Base-by-base conservation (phyloP, 306 rosid genomes). In the Casuarina equisetifolia region DNA sequence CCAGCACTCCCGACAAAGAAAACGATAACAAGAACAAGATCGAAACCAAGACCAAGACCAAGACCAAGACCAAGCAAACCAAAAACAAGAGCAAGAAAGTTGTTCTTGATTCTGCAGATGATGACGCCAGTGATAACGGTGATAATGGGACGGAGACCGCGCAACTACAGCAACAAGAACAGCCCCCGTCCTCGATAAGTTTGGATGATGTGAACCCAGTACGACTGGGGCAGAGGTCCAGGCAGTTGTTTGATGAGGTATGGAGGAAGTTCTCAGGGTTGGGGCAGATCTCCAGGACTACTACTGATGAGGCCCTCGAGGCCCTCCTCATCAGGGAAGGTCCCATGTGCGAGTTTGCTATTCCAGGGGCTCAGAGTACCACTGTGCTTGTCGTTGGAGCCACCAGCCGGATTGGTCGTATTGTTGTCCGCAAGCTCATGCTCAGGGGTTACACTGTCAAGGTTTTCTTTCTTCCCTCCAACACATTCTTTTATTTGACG, bases 261-360 rank as follows among this genome's bases (percentile, higher is more conserved):
- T 94, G 98, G 98, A 87, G 98, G 75, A 94, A 94, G 81, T 94
- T 94, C 85, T 92, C 97, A 1, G 97, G 90, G 40, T 84, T 94
- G 62, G 98, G 98, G 17, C 98, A 94, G 88, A 94, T 94, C 39
- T 94, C 98, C 0, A 81, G 98, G 84, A 90, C 97, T 0, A 89
- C 88, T 11, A 59, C 91, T 3, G 97, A 90, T 77, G 97, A 90
- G 6, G 82, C 93, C 10, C 91, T 91, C 6, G 97, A 90, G 32
- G 90, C 96, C 4, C 89, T 92, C 76, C 95, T 94, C 38, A 85
- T 90, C 7, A 85, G 94, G 72, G 97, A 90, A 63, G 97, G 97
- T 0, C 98, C 98, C 12, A 85, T 94, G 95, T 94, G 98, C 48
- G 97, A 92, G 87, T 94, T 92, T 38, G 95, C 89, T 3, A 89